phyloP scores from a whole-genome alignment of 495 filamentous ascomycete genomes.

The Penicillium lividum region DNA sequence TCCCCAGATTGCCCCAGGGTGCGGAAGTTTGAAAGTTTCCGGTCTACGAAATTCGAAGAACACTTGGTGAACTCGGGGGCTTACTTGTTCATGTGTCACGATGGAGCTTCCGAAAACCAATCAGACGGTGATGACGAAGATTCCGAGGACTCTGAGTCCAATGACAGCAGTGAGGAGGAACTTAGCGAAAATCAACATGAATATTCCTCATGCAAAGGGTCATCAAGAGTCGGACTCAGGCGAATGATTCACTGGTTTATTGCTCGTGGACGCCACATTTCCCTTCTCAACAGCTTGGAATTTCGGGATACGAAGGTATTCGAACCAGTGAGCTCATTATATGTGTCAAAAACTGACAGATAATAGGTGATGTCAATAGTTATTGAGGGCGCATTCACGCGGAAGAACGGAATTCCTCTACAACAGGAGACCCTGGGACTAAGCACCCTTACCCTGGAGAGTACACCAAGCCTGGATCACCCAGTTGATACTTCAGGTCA shows the following conservation, averaged over 20 bases:
- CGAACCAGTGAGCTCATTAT: not conserved
- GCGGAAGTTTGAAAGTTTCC: slow-evolving; percentile 24
- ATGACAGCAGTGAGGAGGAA: not conserved
- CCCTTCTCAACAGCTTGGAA: slow-evolving; percentile 60
- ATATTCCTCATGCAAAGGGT: not conserved
- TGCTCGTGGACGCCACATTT: slow-evolving; percentile 52
- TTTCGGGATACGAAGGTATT: slow-evolving; percentile 61
- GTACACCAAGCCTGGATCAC: not conserved
- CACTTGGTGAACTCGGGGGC: slow-evolving; percentile 54
- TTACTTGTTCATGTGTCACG: slow-evolving; percentile 72
- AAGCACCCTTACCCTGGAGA: not conserved
- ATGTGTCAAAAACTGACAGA: slow-evolving; percentile 15
- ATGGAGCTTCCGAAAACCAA: slow-evolving; percentile 42
- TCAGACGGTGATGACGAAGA: not conserved
- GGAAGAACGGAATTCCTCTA: not conserved
- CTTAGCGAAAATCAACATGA: not conserved
- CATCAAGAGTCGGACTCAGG: slow-evolving; percentile 35
- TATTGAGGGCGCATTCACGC: not conserved
- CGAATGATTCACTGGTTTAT: slow-evolving; percentile 52
- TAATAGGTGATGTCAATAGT: slow-evolving; percentile 2
- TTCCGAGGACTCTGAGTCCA: not conserved
- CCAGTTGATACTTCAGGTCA: not conserved
- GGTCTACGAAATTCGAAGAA: slow-evolving; percentile 46
- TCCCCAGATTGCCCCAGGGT: not conserved
- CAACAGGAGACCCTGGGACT: not conserved